phyloP scores from a whole-genome alignment of 805 yeast species.

The Starmera amethionina region DNA sequence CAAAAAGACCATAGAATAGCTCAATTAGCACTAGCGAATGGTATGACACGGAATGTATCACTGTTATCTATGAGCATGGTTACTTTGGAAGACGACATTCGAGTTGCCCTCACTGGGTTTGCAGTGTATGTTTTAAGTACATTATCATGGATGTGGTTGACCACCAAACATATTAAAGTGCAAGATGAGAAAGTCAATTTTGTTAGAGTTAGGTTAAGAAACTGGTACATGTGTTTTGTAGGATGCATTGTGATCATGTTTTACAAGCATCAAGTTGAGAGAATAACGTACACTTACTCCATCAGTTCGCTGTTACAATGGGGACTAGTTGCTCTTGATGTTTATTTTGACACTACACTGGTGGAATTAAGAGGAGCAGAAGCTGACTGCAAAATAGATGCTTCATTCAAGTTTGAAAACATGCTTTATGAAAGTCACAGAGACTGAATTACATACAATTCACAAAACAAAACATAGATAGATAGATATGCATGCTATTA shows the following conservation, averaged over 20 bases:
- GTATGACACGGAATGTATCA: background rate
- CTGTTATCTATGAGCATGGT: conserved; percentile 5
- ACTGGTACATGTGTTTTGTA: conserved; percentile 1
- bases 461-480: too few species aligned
- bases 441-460: too few species aligned
- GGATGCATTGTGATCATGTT: conserved; percentile 2
- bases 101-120: conserved; percentile 3
- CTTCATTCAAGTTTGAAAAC: conserved; percentile 1
- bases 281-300: conserved; percentile 6
- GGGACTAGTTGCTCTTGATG: conserved; percentile 5
- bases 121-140: conserved; percentile 4
- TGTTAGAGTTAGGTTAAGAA: conserved; percentile 1
- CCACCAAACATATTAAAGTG: conserved; percentile 1
- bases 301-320: conserved; percentile 11
- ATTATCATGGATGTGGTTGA: conserved; percentile 4
- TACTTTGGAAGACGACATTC: conserved; percentile 5
- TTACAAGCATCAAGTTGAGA: conserved; percentile 11
- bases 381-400: background rate
- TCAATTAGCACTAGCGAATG: background rate
- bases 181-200: background rate
- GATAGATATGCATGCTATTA: too few species aligned
- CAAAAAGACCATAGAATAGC: background rate
- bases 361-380: conserved; percentile 2
- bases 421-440: conserved; percentile 1
- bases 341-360: conserved; percentile 4